Percentiles rank a stretch among this genome's conserved stretches.
Evolutionary conservation across 2,329 filamentous ascomycete species (phyloP).

Genomic region (Botrytis squamosa): DNA sequence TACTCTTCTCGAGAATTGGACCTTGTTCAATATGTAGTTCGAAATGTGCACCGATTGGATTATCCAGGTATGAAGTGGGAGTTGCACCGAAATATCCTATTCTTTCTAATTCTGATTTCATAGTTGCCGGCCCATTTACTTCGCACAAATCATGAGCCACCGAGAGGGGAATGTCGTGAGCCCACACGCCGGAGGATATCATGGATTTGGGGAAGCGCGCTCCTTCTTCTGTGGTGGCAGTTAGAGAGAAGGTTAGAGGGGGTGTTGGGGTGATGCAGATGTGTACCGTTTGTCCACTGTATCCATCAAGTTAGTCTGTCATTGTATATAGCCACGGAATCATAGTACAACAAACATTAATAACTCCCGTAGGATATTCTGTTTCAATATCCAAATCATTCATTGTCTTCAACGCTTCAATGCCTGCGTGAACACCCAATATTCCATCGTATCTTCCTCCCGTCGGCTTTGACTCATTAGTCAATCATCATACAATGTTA

Average conservation of each 20-base stretch:
- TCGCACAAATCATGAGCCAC: slow-evolving; percentile 61
- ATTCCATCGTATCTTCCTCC: slow-evolving; percentile 74
- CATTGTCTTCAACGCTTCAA: slow-evolving; percentile 70
- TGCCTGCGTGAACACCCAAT: slow-evolving; percentile 67
- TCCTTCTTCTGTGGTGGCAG: slow-evolving; percentile 63
- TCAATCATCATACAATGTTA: slow-evolving; percentile 44
- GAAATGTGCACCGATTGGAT: slow-evolving; percentile 73
- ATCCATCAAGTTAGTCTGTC: slow-evolving; percentile 47
- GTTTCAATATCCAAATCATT: slow-evolving; percentile 68
- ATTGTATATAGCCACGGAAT: neutral
- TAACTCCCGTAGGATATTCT: slow-evolving; percentile 47
- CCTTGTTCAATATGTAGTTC: slow-evolving; percentile 86
- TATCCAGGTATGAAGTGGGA: slow-evolving; percentile 55
- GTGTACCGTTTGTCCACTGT: slow-evolving; percentile 23
- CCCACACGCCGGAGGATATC: slow-evolving; percentile 75
- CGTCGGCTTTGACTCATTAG: slow-evolving; percentile 45
- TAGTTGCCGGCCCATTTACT: slow-evolving; percentile 60
- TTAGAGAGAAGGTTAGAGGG: neutral
- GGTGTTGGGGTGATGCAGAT: neutral
- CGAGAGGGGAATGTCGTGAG: slow-evolving; percentile 62
- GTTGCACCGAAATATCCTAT: slow-evolving; percentile 67
- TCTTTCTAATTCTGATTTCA: slow-evolving; percentile 66
- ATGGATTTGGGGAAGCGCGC: slow-evolving; percentile 76
- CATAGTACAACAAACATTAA: slow-evolving; percentile 25
- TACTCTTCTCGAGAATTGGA: slow-evolving; percentile 65